Evolutionary conservation across 106 monocot species (phyloP).

Genomic region (Xerophyta viscosa): DNA sequence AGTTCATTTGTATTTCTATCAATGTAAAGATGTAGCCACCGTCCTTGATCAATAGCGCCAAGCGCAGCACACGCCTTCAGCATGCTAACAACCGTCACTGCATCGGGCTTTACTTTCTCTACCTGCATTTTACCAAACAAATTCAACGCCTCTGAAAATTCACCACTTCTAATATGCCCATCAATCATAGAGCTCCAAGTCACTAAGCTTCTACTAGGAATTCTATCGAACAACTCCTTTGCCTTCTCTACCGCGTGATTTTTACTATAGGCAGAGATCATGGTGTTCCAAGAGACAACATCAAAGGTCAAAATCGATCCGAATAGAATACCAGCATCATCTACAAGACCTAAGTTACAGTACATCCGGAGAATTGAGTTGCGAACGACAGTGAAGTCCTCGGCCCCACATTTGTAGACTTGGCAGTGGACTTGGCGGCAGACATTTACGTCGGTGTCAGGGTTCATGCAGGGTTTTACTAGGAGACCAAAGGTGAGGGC

Average conservation of each 20-base stretch:
- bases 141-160: slow-evolving; percentile 33
- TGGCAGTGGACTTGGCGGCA: slow-evolving; percentile 39
- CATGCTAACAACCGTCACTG: slow-evolving; percentile 41
- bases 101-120: slow-evolving; percentile 40
- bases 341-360: slow-evolving; percentile 23
- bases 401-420: slow-evolving; percentile 38
- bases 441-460: neutral
- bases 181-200: slow-evolving; percentile 75
- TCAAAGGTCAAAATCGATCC: slow-evolving; percentile 24
- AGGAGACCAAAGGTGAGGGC: slow-evolving; percentile 40
- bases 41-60: slow-evolving; percentile 71
- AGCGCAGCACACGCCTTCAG: slow-evolving; percentile 63
- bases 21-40: slow-evolving; percentile 59
- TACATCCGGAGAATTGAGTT: slow-evolving; percentile 58
- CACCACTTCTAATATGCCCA: slow-evolving; percentile 30
- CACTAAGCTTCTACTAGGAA: slow-evolving; percentile 41
- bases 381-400: slow-evolving; percentile 31
- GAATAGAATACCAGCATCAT: slow-evolving; percentile 34
- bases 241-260: slow-evolving; percentile 46
- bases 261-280: slow-evolving; percentile 60
- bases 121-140: slow-evolving; percentile 67
- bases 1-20: slow-evolving; percentile 24
- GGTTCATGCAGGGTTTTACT: slow-evolving; percentile 16
- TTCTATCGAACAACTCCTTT: slow-evolving; percentile 46
- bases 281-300: slow-evolving; percentile 54